phyloP scores from a whole-genome alignment of 2,329 filamentous ascomycete genomes.

The Penicillium psychrosexuale region DNA sequence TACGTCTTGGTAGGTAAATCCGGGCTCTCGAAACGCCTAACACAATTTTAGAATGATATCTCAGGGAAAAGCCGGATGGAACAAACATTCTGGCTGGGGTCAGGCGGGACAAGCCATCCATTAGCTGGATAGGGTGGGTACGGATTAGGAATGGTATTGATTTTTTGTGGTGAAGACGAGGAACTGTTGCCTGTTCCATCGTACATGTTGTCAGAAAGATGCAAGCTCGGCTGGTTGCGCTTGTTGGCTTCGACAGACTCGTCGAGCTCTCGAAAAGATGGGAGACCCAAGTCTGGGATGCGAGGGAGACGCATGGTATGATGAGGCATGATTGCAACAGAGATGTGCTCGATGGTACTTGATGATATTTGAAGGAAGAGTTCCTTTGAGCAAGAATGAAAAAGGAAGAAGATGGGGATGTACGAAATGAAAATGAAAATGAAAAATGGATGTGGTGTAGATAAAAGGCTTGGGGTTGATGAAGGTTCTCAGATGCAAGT shows the following conservation, averaged over 20 bases:
- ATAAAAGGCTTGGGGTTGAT: conserved; percentile 7
- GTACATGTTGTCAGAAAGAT: background rate
- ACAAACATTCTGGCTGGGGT: conserved; percentile 10
- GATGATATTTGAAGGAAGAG: background rate
- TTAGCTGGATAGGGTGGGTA: conserved; percentile 1
- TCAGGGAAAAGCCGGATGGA: background rate
- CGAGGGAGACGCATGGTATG: conserved; percentile 1
- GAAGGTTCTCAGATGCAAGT: conserved; percentile 8
- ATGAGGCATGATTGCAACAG: background rate
- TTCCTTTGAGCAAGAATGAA: background rate
- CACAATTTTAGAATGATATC: background rate
- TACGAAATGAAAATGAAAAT: background rate
- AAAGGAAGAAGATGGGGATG: background rate
- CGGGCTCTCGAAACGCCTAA: background rate
- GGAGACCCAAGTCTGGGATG: conserved; percentile 1
- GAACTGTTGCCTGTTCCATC: background rate
- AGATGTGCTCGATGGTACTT: background rate
- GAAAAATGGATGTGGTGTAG: background rate
- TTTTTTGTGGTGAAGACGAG: background rate
- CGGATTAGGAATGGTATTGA: background rate
- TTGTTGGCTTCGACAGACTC: background rate
- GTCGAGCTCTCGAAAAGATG: conserved; percentile 7
- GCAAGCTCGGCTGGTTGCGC: background rate
- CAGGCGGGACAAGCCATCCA: background rate
- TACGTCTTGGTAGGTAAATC: background rate